Percentiles rank a stretch among this genome's conserved stretches.
These are phyloP conservation scores for Ceratocystis destructans DNA, from an alignment of 2,329 filamentous ascomycete genomes.

Conservation along the genomic window DNA sequence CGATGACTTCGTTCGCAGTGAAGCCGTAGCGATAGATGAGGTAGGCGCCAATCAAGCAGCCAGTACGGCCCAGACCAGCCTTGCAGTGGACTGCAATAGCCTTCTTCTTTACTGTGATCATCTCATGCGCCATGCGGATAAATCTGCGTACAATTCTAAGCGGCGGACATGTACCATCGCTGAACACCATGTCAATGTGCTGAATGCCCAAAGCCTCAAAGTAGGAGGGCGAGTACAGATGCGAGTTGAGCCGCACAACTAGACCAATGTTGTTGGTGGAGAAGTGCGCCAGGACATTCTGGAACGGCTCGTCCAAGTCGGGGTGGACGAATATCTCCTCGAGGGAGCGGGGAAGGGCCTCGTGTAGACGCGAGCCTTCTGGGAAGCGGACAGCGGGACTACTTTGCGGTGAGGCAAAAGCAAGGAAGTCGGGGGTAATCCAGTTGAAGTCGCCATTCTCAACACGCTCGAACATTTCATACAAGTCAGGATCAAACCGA, in stretches of 20 bases:
- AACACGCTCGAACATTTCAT: slow-evolving; percentile 87
- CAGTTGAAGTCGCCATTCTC: slow-evolving; percentile 99
- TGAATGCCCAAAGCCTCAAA: slow-evolving; percentile 91
- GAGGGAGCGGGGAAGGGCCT: slow-evolving; percentile 60
- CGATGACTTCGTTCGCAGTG: slow-evolving; percentile 92
- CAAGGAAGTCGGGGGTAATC: slow-evolving; percentile 88
- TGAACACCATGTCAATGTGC: slow-evolving; percentile 98
- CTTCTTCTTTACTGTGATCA: slow-evolving; percentile 80
- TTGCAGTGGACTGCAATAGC: slow-evolving; percentile 98
- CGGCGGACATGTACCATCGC: slow-evolving; percentile 90
- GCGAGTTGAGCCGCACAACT: slow-evolving; percentile 88
- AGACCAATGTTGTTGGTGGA: slow-evolving; percentile 75
- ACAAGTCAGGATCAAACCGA: slow-evolving; percentile 93
- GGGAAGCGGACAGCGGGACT: slow-evolving; percentile 59
- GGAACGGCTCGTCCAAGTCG: slow-evolving; percentile 72
- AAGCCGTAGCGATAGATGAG: slow-evolving; percentile 95
- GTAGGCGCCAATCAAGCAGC: slow-evolving; percentile 92
- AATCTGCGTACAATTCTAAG: slow-evolving; percentile 85
- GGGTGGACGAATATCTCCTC: slow-evolving; percentile 56
- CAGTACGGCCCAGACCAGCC: slow-evolving; percentile 85
- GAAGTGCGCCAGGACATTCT: slow-evolving; percentile 89
- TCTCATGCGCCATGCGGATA: slow-evolving; percentile 86
- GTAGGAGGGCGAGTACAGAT: slow-evolving; percentile 91
- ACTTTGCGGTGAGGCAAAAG: slow-evolving; percentile 89
- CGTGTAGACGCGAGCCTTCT: slow-evolving; percentile 58